phyloP scores from a whole-genome alignment of 2,329 filamentous ascomycete genomes.

The Coccinonectria pachysandricola region DNA sequence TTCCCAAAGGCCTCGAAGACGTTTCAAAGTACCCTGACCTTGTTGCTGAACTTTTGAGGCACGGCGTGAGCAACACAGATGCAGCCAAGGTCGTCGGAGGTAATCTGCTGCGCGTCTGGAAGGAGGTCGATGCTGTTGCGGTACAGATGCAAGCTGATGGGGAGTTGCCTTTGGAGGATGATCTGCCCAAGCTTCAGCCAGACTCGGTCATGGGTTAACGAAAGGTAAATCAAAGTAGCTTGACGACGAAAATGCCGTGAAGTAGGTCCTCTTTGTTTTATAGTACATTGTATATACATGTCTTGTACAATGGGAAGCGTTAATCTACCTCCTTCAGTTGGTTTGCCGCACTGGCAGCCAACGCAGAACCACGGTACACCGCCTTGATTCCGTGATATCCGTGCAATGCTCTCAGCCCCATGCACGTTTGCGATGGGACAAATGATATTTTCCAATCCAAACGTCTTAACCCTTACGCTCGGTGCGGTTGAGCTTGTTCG shows the following conservation, averaged over 20 bases:
- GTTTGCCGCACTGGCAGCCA: no score
- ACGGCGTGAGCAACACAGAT: conserved; percentile 65
- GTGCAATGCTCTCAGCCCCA: no score
- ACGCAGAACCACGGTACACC: no score
- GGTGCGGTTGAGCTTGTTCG: conserved; percentile 51
- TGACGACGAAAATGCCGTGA: conserved; percentile 2
- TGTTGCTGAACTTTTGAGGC: conserved; percentile 61
- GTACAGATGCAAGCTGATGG: conserved; percentile 51
- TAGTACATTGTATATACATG: conserved; percentile 23
- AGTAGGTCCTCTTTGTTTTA: conserved; percentile 10
- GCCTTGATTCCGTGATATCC: no score
- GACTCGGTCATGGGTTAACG: conserved; percentile 3
- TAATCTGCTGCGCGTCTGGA: conserved; percentile 80
- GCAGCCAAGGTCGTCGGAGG: conserved; percentile 65
- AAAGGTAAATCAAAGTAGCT: conserved; percentile 2
- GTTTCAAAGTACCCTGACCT: conserved; percentile 75
- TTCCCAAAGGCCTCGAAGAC: conserved; percentile 70
- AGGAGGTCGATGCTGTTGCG: conserved; percentile 63
- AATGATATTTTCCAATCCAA: no score
- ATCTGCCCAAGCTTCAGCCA: conserved; percentile 18
- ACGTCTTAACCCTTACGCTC: conserved; percentile 27
- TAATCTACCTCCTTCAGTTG: conserved; percentile 2
- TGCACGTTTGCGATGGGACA: no score
- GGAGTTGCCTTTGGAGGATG: conserved; percentile 43
- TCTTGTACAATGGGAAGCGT: conserved; percentile 19